Evolutionary conservation across 768 basidiomycete species (phyloP), one percentile per base, ranked within the genome.

Genomic region (Solioccasus polychromus): DNA sequence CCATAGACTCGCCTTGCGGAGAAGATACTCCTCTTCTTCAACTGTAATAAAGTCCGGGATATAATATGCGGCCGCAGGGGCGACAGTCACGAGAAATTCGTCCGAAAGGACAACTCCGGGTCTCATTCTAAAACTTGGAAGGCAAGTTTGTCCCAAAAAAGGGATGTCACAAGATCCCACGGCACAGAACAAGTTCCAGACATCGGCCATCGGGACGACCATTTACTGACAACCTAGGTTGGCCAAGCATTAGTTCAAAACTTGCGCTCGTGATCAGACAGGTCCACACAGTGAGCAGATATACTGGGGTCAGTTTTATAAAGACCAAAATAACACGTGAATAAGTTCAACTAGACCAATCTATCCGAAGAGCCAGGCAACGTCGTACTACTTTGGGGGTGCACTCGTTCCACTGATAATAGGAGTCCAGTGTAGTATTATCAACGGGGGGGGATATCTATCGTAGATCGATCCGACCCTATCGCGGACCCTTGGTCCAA

Each of bases 21-120:
- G 68, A 29, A 94, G 67, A 61, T 87, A 86, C 30, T 72, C 68
- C 58, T 95, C 91, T 68, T 95, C 92, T 23, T 83, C 78, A 45
- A 75, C 77, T 44, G 79, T 79, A 29, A 88, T 71, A 62, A 92
- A 93, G 51, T 90, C 72, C 6, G 88, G 87, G 17, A 92, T 71
- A 66, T 93, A 92, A 58, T 78, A 81, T 3, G 72, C 71, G 44
- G 74, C 71, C 35, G 67, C 57, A 35, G 47, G 51, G 12, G 61
- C 51, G 23, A 70, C 71, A 24, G 42, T 46, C 35, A 52, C 18
- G 24, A 59, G 56, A 44, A 51, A 38, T 15, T 48, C 52, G 31
- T 35, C 30, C 12, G 36, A 44, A 30, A 46, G 40, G 50, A 38
- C 35, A 25, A 39, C 35, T 44, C 32, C 28, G 26, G 28, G 41